Percentiles rank a stretch among this genome's conserved stretches.
phyloP scores from a whole-genome alignment of 2,329 filamentous ascomycete genomes.

The Fusarium paranaense region DNA sequence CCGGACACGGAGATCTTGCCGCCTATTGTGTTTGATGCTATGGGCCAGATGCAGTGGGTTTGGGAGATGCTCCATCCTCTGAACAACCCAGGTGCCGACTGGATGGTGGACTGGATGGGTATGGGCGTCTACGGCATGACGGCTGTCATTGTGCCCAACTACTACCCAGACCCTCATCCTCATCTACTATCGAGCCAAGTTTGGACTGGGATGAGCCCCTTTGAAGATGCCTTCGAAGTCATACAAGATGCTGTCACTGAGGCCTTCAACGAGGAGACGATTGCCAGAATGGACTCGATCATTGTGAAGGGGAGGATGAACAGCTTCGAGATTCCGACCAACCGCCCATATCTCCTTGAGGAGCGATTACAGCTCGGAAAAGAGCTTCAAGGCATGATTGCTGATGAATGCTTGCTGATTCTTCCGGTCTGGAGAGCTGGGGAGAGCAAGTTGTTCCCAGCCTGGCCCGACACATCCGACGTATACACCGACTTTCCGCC shows the following conservation, averaged over 20 bases:
- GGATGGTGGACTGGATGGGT: conserved; percentile 22
- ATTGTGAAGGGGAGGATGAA: neutral
- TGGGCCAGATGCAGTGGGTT: conserved; percentile 14
- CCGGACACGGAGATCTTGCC: neutral
- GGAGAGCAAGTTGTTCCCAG: neutral
- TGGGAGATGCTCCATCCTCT: conserved; percentile 37
- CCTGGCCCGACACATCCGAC: neutral
- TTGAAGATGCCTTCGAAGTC: neutral
- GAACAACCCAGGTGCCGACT: conserved; percentile 18
- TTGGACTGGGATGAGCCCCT: neutral
- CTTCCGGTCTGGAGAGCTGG: neutral
- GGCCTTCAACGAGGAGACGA: conserved; percentile 6
- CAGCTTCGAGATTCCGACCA: neutral
- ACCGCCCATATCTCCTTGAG: neutral
- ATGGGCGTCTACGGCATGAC: neutral
- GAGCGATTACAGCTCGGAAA: neutral
- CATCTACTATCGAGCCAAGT: neutral
- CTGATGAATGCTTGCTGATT: neutral
- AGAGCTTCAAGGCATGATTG: neutral
- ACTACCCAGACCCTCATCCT: conserved; percentile 26
- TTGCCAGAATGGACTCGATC: conserved; percentile 6
- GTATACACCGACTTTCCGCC: neutral
- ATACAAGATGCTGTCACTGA: conserved; percentile 9
- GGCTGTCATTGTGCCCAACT: conserved; percentile 35
- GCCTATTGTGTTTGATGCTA: conserved; percentile 25